phyloP scores from a whole-genome alignment of 1,139 yeast species.

The Saccharomyces hybrid region DNA sequence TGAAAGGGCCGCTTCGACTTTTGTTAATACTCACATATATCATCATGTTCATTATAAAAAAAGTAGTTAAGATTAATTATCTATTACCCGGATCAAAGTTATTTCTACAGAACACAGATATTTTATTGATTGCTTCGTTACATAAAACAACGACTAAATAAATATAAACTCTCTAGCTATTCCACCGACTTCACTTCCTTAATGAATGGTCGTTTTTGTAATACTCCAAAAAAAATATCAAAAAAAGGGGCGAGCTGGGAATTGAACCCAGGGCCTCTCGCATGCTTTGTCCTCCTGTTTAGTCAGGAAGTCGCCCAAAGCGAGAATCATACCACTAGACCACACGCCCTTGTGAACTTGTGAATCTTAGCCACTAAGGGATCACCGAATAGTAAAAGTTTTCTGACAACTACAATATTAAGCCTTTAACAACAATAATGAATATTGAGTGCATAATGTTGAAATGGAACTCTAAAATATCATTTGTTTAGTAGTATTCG shows the following conservation, averaged over 20 bases:
- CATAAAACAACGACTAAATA: not conserved
- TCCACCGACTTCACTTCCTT: not conserved
- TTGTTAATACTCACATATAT: not conserved
- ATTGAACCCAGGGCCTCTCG: constrained; percentile 24
- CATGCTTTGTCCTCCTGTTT: constrained; percentile 5
- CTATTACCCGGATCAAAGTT: not conserved
- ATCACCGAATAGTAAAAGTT: too few relatives aligned
- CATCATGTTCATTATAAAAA: not conserved
- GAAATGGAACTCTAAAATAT: too few relatives aligned
- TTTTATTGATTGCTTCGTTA: not conserved
- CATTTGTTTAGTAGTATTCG: too few relatives aligned
- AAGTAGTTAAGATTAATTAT: too few relatives aligned
- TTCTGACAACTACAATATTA: too few relatives aligned
- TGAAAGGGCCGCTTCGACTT: not conserved
- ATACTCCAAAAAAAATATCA: not conserved
- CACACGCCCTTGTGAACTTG: constrained; percentile 6
- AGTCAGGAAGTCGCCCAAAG: constrained; percentile 5
- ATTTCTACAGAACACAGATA: not conserved
- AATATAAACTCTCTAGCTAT: not conserved
- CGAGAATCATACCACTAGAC: constrained; percentile 9
- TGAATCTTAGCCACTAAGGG: not conserved
- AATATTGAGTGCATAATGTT: too few relatives aligned
- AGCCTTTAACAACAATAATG: too few relatives aligned
- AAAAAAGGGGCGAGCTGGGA: constrained; percentile 29
- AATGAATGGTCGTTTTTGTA: not conserved